Percentiles rank a stretch among this genome's conserved stretches.
Evolutionary conservation across 78 protist species (phyloP).

Genomic region (Isochrysis galbana): DNA sequence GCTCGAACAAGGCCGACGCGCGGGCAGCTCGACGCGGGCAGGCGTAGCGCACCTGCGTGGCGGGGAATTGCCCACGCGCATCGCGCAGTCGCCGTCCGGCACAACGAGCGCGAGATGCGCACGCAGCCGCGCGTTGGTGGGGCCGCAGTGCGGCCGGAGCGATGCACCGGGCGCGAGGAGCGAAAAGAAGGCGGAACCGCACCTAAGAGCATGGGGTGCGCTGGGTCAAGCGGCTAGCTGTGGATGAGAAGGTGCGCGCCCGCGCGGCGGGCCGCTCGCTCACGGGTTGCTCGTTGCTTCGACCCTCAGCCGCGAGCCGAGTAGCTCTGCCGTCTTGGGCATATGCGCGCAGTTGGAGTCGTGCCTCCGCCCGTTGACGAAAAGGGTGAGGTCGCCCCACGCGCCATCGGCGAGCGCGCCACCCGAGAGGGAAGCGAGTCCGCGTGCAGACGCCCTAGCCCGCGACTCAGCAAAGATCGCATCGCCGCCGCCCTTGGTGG

Average conservation of each 20-base stretch:
- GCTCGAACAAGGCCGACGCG: too few species aligned
- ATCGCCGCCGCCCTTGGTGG: neutral
- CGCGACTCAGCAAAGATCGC: neutral
- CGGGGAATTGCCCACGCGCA: neutral
- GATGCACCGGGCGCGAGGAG: neutral
- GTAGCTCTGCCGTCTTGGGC: neutral
- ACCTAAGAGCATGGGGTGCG: too few species aligned
- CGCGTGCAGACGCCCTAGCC: neutral
- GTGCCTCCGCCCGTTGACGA: neutral
- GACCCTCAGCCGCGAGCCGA: neutral
- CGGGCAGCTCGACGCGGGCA: too few species aligned
- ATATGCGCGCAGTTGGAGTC: neutral
- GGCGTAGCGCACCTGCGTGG: neutral
- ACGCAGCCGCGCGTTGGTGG: conserved; percentile 4
- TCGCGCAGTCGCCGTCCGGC: neutral
- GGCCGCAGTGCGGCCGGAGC: conserved; percentile 22
- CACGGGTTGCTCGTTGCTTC: neutral
- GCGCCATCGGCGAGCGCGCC: neutral
- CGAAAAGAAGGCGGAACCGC: neutral
- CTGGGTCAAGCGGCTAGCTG: too few species aligned
- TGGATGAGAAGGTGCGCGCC: too few species aligned
- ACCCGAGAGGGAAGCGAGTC: neutral
- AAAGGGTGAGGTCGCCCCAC: neutral
- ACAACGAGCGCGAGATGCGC: neutral
- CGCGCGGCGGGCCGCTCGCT: too few species aligned